Percentiles rank a stretch among this genome's conserved stretches.
phyloP scores from a whole-genome alignment of 345 rosid genomes.

The Eucalyptus dawsonii region DNA sequence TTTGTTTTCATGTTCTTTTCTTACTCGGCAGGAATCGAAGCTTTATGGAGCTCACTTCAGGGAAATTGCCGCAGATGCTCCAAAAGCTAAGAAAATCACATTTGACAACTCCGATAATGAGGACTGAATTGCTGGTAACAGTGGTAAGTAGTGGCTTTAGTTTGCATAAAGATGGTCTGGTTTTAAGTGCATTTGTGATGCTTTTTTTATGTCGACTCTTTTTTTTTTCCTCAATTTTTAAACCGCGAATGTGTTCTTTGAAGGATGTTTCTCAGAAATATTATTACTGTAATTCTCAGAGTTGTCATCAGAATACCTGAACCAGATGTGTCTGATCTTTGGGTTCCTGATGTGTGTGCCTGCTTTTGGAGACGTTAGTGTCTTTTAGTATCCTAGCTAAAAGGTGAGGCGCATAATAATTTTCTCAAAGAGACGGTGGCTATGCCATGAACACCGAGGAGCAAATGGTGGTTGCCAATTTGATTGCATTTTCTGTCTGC shows the following conservation, averaged over 20 bases:
- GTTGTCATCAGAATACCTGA: not conserved
- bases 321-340: not conserved
- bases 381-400: not conserved
- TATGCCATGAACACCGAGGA: not conserved
- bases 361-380: not conserved
- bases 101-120: slow-evolving; percentile 70
- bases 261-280: not conserved
- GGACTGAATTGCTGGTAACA: slow-evolving; percentile 6
- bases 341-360: not conserved
- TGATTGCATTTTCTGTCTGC: not conserved
- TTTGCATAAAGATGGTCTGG: not conserved
- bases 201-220: not conserved
- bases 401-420: not conserved
- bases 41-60: slow-evolving; percentile 85
- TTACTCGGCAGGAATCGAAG: slow-evolving; percentile 60
- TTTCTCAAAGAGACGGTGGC: not conserved
- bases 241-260: not conserved
- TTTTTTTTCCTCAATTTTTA: not conserved
- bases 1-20: not conserved
- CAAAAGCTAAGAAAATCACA: slow-evolving; percentile 64
- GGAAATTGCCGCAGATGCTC: slow-evolving; percentile 90
- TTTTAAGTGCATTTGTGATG: not conserved
- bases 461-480: not conserved
- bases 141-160: too few relatives aligned
- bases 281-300: not conserved